These are phyloP conservation scores for Ophiosphaerella korrae DNA, from an alignment of 2,329 filamentous ascomycete genomes.

Conservation along the genomic window DNA sequence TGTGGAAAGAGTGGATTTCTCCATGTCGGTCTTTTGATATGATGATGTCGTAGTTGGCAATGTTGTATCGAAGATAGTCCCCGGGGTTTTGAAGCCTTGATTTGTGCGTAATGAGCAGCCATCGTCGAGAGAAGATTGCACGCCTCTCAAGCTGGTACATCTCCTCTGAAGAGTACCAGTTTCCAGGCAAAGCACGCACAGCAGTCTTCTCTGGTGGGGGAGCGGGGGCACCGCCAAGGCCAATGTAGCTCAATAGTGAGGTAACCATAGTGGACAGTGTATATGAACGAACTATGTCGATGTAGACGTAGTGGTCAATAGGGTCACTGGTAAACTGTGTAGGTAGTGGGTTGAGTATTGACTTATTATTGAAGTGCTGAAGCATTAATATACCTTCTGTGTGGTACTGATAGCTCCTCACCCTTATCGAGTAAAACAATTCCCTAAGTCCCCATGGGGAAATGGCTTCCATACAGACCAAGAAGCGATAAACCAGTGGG, in stretches of 20 bases:
- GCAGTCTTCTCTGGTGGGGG: constrained; percentile 28
- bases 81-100: constrained; percentile 57
- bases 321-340: background rate
- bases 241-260: constrained; percentile 35
- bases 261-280: constrained; percentile 24
- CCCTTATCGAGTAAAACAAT: constrained; percentile 32
- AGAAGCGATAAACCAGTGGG: constrained; percentile 24
- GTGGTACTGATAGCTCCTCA: constrained; percentile 16
- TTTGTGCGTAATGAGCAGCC: constrained; percentile 62
- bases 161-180: constrained; percentile 49
- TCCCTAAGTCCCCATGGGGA: constrained; percentile 33
- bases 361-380: constrained; percentile 8
- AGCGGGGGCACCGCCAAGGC: constrained; percentile 24
- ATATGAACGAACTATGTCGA: background rate
- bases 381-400: constrained; percentile 28
- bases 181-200: constrained; percentile 50
- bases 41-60: constrained; percentile 50
- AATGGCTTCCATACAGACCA: constrained; percentile 32
- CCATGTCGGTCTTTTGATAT: constrained; percentile 47
- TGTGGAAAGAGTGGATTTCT: constrained; percentile 51
- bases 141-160: constrained; percentile 56
- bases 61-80: constrained; percentile 60
- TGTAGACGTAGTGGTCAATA: background rate
- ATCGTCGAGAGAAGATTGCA: constrained; percentile 60
- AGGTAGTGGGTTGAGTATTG: background rate